Base-by-base conservation (phyloP, 495 filamentous ascomycete species). In the Penicillium cinerascens region DNA sequence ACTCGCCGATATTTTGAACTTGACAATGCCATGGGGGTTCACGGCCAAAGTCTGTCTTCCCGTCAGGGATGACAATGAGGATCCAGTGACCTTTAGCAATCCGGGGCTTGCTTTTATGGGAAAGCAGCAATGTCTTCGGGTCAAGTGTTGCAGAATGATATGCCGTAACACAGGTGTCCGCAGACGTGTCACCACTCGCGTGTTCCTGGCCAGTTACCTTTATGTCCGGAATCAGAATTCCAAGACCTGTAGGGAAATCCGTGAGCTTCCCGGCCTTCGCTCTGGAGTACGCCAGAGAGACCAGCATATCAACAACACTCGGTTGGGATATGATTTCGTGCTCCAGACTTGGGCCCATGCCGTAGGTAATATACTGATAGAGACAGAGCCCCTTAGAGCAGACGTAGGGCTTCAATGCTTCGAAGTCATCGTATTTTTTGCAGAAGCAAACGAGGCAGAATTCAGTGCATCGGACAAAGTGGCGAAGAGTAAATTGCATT, bases 321-420 rank as follows among this genome's bases (percentile, higher is more conserved):
- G 91, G 90, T 55, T 93, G 87, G 15, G 83, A 79, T 25, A 86
- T 53, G 26, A 97, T 88, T 60, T 96, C 91, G 61, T 89, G 81
- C 62, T 96, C 91, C 49, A 96, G 81, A 60, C 82, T 88, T 2
- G 89, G 86, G 0, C 92, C 92, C 65, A 96, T 85, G 0, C 89
- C 91, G 22, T 93, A 76, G n/a, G 79, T 78, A 82, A 96, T 88
- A 71, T 95, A 96, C 61, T 97, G 92, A 56, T 90, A 93, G 2
- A 96, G 72, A 61, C 92, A 97, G 7, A 97, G 76, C 3, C 78
- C 80, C 17, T 83, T 81, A 23, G 81, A 83, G 75, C 92, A 97
- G 17, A 96, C 90, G 59, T 93, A 96, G 0, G 92, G 92, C 52
- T 91, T 92, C 39, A 97, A 72, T n/a, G 92, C 87, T 57, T 92